These are phyloP conservation scores for Sisymbrium irio DNA, from an alignment of 345 rosid genomes.

Conservation along the genomic window DNA sequence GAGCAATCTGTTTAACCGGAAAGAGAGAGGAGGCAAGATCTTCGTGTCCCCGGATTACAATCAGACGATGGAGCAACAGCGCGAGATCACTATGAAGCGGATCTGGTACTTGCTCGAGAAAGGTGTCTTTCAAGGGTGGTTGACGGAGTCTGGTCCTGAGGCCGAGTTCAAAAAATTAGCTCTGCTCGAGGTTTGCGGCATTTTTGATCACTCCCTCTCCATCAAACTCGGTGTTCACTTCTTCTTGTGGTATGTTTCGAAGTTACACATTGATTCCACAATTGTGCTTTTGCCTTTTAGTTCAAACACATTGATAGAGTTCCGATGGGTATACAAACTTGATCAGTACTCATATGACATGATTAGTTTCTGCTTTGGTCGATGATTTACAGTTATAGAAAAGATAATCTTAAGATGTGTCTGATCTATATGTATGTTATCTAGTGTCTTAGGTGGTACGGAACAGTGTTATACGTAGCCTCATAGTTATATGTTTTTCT, in stretches of 20 bases:
- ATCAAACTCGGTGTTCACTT: constrained; percentile 82
- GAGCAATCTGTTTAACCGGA: constrained; percentile 71
- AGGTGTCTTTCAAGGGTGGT: constrained; percentile 74
- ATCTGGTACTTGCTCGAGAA: constrained; percentile 52
- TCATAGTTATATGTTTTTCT: constrained; percentile 13
- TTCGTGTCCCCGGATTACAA: constrained; percentile 72
- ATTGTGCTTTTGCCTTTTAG: background rate
- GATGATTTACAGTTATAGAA: background rate
- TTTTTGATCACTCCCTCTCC: constrained; percentile 70
- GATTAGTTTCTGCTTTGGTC: background rate
- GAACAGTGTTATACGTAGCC: background rate
- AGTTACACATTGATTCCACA: too few species aligned
- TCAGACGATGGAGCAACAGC: constrained; percentile 92
- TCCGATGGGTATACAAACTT: background rate
- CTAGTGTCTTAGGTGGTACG: background rate
- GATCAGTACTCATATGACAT: background rate
- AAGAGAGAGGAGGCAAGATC: constrained; percentile 61
- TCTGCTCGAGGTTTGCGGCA: constrained; percentile 47
- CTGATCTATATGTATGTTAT: background rate
- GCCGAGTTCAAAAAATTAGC: constrained; percentile 64
- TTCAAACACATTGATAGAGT: background rate
- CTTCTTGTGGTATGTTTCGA: constrained; percentile 66
- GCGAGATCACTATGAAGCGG: constrained; percentile 79
- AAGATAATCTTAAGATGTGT: background rate
- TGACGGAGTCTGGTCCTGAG: constrained; percentile 57